phyloP scores from a whole-genome alignment of 441 rosid genomes.

The Sinapis alba region DNA sequence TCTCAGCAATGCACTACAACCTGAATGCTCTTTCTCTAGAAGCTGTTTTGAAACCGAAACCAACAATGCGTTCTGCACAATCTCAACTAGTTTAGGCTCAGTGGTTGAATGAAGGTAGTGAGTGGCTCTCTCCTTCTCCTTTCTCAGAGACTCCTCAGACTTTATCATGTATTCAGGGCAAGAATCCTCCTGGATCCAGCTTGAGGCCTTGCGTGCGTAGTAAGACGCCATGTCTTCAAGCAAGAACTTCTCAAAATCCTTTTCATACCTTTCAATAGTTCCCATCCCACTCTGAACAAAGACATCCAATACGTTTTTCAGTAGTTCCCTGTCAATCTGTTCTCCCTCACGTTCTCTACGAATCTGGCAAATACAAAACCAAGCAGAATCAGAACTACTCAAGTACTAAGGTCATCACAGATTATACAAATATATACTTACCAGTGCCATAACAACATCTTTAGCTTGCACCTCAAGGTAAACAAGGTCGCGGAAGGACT shows the following conservation, averaged over 20 bases:
- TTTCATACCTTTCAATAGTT: constrained; percentile 54
- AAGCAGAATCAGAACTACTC: neutral
- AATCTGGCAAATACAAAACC: constrained; percentile 46
- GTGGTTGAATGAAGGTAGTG: constrained; percentile 75
- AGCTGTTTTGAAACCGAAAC: constrained; percentile 52
- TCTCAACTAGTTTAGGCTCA: constrained; percentile 76
- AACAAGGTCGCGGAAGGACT: constrained; percentile 59
- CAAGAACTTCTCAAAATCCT: constrained; percentile 64
- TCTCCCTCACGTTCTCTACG: constrained; percentile 79
- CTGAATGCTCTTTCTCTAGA: constrained; percentile 83
- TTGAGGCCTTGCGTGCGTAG: constrained; percentile 77
- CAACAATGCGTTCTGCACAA: constrained; percentile 70
- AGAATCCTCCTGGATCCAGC: constrained; percentile 72
- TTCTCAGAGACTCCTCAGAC: constrained; percentile 82
- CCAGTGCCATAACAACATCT: constrained; percentile 63
- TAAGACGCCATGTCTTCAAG: constrained; percentile 63
- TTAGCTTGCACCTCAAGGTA: constrained; percentile 49
- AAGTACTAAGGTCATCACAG: neutral
- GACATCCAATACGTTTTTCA: constrained; percentile 77
- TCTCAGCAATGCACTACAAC: constrained; percentile 70
- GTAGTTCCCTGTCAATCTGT: constrained; percentile 66
- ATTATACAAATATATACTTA: constrained; percentile 20
- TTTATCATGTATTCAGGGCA: constrained; percentile 80
- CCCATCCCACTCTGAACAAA: constrained; percentile 83
- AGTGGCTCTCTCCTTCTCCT: constrained; percentile 81